These are phyloP conservation scores for Linanthus parryae DNA, from an alignment of 148 eudicot genomes.

Conservation along the genomic window DNA sequence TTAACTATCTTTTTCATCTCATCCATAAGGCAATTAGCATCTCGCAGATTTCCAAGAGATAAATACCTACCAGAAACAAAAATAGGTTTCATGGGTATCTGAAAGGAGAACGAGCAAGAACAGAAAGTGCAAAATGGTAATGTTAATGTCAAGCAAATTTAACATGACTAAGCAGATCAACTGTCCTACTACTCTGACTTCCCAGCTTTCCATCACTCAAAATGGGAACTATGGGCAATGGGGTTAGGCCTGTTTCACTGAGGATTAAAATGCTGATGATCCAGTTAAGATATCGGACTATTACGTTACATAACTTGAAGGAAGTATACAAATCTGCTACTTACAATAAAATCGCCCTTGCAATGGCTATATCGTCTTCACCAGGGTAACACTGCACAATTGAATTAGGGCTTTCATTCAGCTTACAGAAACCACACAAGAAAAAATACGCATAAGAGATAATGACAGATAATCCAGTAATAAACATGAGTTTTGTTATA, in stretches of 20 bases:
- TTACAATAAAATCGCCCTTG: conserved; percentile 77
- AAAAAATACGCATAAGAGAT: no score
- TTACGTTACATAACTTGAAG: no score
- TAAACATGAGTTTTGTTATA: no score
- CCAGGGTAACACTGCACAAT: conserved; percentile 89
- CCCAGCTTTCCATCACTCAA: neutral
- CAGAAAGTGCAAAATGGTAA: neutral
- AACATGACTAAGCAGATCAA: neutral
- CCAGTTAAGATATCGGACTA: no score
- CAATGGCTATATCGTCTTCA: conserved; percentile 92
- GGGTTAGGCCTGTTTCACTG: neutral
- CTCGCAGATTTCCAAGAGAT: conserved; percentile 72
- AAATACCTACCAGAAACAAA: conserved; percentile 49
- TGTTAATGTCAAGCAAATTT: neutral
- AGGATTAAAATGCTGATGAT: no score
- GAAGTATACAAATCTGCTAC: conserved; percentile 12
- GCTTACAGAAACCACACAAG: no score
- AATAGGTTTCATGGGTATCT: no score
- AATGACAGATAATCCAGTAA: no score
- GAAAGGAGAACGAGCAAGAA: neutral
- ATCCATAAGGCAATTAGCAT: conserved; percentile 78
- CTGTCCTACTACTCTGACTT: neutral
- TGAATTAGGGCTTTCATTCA: no score
- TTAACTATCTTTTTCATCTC: conserved; percentile 59
- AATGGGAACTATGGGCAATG: neutral